These are phyloP conservation scores for Mortierella alpina DNA, from an alignment of 192 early-diverging fungal genomes.

Conservation along the genomic window DNA sequence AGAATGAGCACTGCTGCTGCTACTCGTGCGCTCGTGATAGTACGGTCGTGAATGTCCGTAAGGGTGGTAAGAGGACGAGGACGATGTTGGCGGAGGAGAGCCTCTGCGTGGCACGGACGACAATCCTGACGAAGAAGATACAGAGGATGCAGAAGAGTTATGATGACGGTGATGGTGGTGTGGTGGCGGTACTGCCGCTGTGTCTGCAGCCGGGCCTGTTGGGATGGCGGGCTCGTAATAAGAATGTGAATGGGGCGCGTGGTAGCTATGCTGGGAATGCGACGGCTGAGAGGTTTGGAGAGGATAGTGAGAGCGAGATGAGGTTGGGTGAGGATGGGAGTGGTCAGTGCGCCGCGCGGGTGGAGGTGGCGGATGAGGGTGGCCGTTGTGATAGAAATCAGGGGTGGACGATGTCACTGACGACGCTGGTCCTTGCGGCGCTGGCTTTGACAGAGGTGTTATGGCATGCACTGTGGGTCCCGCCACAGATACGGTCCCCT, in stretches of 20 bases:
- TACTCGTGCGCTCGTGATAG: constrained; percentile 12
- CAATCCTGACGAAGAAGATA: neutral
- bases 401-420: neutral
- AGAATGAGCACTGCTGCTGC: constrained; percentile 7
- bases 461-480: neutral
- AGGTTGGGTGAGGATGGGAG: neutral
- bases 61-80: constrained; percentile 13
- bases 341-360: neutral
- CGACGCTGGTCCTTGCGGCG: neutral
- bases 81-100: constrained; percentile 5
- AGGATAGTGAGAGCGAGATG: neutral
- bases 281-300: neutral
- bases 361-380: neutral
- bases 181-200: neutral
- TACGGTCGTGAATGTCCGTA: constrained; percentile 7
- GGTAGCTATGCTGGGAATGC: neutral
- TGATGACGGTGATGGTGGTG: neutral
- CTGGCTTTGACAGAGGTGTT: neutral
- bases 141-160: no score
- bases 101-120: neutral
- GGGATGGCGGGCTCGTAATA: constrained; percentile 12
- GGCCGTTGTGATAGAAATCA: constrained; percentile 1
- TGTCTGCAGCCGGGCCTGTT: constrained; percentile 10
- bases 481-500: constrained; percentile 26
- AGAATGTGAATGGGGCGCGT: constrained; percentile 11